Evolutionary conservation across 2,329 filamentous ascomycete genomes (phyloP).

Genomic region (Zymoseptoria tritici): DNA sequence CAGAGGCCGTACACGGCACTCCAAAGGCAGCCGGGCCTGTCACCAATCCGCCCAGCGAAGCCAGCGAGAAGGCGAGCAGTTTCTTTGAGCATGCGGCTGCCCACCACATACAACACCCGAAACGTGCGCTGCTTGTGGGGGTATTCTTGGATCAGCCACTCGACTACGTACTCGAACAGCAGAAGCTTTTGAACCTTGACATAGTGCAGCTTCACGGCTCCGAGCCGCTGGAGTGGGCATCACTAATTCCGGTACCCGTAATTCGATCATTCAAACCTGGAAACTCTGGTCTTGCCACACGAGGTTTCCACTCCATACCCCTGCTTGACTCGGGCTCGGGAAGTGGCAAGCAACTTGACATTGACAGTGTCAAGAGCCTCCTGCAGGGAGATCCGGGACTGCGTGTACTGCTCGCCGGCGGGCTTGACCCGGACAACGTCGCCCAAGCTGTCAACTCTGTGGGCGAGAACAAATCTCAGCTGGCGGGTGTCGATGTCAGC

Average conservation of each 20-base stretch:
- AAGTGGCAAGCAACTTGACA: slow-evolving; percentile 70
- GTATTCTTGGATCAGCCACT: slow-evolving; percentile 91
- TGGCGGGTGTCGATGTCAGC: slow-evolving; percentile 85
- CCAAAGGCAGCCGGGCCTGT: slow-evolving; percentile 29
- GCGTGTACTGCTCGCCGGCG: slow-evolving; percentile 74
- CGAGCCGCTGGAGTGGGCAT: slow-evolving; percentile 88
- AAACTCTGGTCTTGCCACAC: slow-evolving; percentile 60
- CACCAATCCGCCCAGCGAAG: slow-evolving; percentile 7
- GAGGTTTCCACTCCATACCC: slow-evolving; percentile 76
- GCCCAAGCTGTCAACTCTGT: slow-evolving; percentile 55
- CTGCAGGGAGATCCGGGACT: slow-evolving; percentile 64
- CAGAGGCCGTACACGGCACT: slow-evolving; percentile 61
- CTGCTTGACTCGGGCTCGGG: slow-evolving; percentile 81
- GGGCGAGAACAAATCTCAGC: slow-evolving; percentile 50
- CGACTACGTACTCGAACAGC: slow-evolving; percentile 70
- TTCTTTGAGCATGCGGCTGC: slow-evolving; percentile 59
- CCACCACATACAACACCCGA: slow-evolving; percentile 42
- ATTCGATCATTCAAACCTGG: slow-evolving; percentile 76
- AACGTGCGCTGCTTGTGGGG: slow-evolving; percentile 72
- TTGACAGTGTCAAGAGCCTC: slow-evolving; percentile 58
- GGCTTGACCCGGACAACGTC: slow-evolving; percentile 74
- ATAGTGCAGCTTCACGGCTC: slow-evolving; percentile 87
- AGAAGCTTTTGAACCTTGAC: slow-evolving; percentile 69
- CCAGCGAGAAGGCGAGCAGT: slow-evolving; percentile 45
- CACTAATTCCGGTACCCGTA: slow-evolving; percentile 82